These are phyloP conservation scores for Globisporangium nunn DNA, from an alignment of 352 stramenopile species.

Conservation along the genomic window DNA sequence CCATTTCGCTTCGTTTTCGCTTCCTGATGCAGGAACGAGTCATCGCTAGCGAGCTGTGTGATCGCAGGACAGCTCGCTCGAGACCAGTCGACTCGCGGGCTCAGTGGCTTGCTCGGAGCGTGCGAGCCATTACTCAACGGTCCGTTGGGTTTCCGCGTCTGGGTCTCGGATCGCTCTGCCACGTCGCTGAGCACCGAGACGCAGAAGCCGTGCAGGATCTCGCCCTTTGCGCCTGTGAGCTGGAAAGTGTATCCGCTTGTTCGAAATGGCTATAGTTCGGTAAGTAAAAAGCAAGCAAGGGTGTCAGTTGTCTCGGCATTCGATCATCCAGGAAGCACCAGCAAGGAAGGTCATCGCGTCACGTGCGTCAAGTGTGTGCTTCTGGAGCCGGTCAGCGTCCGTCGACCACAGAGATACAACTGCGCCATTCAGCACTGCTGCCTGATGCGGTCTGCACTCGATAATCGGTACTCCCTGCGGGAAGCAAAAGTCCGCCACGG, in stretches of 20 bases:
- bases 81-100: slow-evolving; percentile 19
- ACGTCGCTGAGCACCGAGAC: slow-evolving; percentile 56
- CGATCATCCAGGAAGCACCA: neutral
- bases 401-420: slow-evolving; percentile 68
- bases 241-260: slow-evolving; percentile 77
- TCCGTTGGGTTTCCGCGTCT: neutral
- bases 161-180: slow-evolving; percentile 4
- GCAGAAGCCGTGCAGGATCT: slow-evolving; percentile 78
- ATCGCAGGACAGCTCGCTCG: slow-evolving; percentile 24
- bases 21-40: slow-evolving; percentile 10
- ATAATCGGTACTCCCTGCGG: slow-evolving; percentile 58
- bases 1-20: slow-evolving; percentile 1
- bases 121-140: neutral
- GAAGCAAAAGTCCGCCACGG: slow-evolving; percentile 78
- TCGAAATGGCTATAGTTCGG: slow-evolving; percentile 29
- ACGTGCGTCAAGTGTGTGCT: slow-evolving; percentile 53
- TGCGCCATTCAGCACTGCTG: slow-evolving; percentile 31
- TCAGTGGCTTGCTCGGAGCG: slow-evolving; percentile 12
- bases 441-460: slow-evolving; percentile 50
- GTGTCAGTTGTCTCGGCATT: neutral
- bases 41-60: slow-evolving; percentile 4
- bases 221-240: slow-evolving; percentile 76
- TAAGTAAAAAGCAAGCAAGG: neutral
- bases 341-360: no score
- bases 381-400: slow-evolving; percentile 48